Conservation (phyloP, 1,284 basidiomycete genomes). For the Ustilago trichophora region DNA sequence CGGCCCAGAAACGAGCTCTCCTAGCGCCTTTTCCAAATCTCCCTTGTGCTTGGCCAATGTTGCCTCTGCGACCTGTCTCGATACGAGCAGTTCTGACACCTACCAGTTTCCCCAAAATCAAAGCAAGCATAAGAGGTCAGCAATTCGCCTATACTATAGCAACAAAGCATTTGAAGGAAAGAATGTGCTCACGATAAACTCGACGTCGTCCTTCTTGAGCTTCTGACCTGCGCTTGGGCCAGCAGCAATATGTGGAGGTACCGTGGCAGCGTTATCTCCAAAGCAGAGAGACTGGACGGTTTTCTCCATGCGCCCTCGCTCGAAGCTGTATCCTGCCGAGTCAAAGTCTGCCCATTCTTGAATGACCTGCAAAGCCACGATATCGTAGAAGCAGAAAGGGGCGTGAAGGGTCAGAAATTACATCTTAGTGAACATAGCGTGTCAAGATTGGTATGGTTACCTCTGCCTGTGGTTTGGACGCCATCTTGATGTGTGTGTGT, state of each 20-base stretch:
- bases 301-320: slow-evolving; percentile 60
- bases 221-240: slow-evolving; percentile 48
- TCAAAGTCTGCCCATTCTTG: slow-evolving; percentile 64
- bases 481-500: slow-evolving; percentile 4
- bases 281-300: slow-evolving; percentile 57
- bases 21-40: slow-evolving; percentile 44
- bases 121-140: too few species aligned
- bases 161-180: too few species aligned
- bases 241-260: slow-evolving; percentile 32
- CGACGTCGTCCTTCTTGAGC: slow-evolving; percentile 56
- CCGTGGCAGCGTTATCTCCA: slow-evolving; percentile 42
- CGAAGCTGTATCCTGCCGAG: slow-evolving; percentile 58
- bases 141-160: too few species aligned
- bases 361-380: too few species aligned
- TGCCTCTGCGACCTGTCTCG: slow-evolving; percentile 35
- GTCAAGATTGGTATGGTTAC: slow-evolving; percentile 8
- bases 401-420: too few species aligned
- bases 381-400: too few species aligned
- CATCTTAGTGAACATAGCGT: too few species aligned
- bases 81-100: slow-evolving; percentile 37
- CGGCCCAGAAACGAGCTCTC: slow-evolving; percentile 25
- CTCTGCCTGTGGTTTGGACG: slow-evolving; percentile 42
- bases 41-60: slow-evolving; percentile 48
- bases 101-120: too few species aligned
- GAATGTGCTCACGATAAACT: slow-evolving; percentile 49